Evolutionary conservation across 352 stramenopile genomes (phyloP).

Genomic region (Globisporangium recalcitrans): DNA sequence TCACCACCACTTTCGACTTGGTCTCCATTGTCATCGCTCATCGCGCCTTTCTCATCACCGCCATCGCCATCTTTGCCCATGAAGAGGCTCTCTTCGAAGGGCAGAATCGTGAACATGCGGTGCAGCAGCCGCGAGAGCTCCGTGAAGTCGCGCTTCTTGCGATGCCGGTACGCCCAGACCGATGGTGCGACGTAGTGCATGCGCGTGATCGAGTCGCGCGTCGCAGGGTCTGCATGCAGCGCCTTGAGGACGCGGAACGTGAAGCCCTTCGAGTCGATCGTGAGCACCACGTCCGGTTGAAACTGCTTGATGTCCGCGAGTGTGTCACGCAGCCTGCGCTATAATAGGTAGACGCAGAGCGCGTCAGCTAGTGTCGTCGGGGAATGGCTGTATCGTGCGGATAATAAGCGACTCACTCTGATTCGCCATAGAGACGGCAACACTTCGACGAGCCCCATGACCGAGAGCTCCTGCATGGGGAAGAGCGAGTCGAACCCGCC

Average conservation of each 20-base stretch:
- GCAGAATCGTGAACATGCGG: slow-evolving; percentile 64
- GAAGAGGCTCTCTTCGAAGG: slow-evolving; percentile 65
- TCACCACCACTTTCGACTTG: background rate
- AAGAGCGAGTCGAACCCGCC: slow-evolving; percentile 60
- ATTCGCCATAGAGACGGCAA: slow-evolving; percentile 51
- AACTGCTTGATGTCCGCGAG: slow-evolving; percentile 45
- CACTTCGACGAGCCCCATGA: slow-evolving; percentile 73
- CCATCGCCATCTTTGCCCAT: background rate
- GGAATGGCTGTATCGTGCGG: background rate
- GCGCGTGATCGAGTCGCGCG: slow-evolving; percentile 25
- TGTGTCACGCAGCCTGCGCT: slow-evolving; percentile 49
- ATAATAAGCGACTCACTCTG: slow-evolving; percentile 22
- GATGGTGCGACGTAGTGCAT: slow-evolving; percentile 80
- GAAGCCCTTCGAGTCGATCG: slow-evolving; percentile 80
- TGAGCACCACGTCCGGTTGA: slow-evolving; percentile 58
- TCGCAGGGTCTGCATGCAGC: slow-evolving; percentile 25
- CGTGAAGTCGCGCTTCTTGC: slow-evolving; percentile 24
- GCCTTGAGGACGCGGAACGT: slow-evolving; percentile 52
- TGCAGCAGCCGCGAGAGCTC: slow-evolving; percentile 42
- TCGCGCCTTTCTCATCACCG: background rate
- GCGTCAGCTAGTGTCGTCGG: background rate
- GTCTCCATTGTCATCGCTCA: background rate
- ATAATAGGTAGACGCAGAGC: background rate
- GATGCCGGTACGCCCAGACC: slow-evolving; percentile 68
- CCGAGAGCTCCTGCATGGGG: slow-evolving; percentile 61